Evolutionary conservation across 169 alveolate species (phyloP), one percentile per base, ranked within the genome.

Genomic region (Plasmodium cynomolgi): DNA sequence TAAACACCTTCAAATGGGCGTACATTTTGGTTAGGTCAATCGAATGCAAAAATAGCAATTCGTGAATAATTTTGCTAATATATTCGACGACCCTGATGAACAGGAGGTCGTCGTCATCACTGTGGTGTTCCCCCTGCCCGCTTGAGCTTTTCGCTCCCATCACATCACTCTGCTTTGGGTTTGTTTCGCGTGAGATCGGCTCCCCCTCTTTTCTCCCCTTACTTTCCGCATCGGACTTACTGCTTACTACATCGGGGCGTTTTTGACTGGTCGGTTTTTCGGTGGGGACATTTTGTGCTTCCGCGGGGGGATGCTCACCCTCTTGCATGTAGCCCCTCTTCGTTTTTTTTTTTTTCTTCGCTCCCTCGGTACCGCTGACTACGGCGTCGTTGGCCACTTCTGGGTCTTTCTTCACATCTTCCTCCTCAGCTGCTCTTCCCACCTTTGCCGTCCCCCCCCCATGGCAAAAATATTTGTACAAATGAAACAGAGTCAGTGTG

Each of bases 1-100:
- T 90, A 80, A 90, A 80, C 72, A 80, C 50, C 56, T 90, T 90
- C 73, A 90, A 71, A 81, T 90, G 83, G 26, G 56, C 7, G 29
- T 80, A 90, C 75, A 90, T 90, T 90, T 90, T 79, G 1, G 94
- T 90, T 62, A 90, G 4, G 72, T 90, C 94, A 41, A 90, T 90
- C 34, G 94, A 58, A 74, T 90, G 90, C 31, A 90, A 90, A 71
- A 90, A 90, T 58, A 90, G 50, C 73, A 90, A 39, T 71, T 90
- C 94, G 83, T 90, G 94, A 80, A 90, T 58, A 80, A 90, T 90
- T 80, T 90, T 90, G 74, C 94, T 90, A n/a, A 90, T 90, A 15
- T 81, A 90, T 90, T 90, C 94, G 50, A 90, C 91, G 72, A 90
- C 72, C 29, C 41, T 90, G 47, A 81, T 90, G 83, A 90, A 90